phyloP scores from a whole-genome alignment of 2,329 filamentous ascomycete species.

The Aulographum hederae region DNA sequence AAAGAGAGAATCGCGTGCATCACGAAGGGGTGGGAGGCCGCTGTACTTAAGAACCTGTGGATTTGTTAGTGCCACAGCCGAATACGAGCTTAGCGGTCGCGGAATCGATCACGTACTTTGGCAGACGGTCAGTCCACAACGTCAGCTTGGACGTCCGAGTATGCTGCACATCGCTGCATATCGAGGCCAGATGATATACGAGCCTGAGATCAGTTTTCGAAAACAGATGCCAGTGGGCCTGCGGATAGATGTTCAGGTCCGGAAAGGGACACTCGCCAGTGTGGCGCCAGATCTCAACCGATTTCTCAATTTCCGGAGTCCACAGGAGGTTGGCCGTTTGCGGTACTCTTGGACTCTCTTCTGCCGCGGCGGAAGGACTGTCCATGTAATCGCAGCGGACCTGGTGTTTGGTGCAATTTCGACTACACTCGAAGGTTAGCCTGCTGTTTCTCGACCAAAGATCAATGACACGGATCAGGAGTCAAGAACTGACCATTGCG shows the following conservation, averaged over 20 bases:
- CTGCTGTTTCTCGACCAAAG: background rate
- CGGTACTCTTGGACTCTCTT: slow-evolving; percentile 31
- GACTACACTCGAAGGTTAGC: slow-evolving; percentile 33
- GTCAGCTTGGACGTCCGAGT: slow-evolving; percentile 70
- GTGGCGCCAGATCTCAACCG: slow-evolving; percentile 66
- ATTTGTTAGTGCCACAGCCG: no score
- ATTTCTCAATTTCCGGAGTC: slow-evolving; percentile 67
- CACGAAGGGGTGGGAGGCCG: slow-evolving; percentile 66
- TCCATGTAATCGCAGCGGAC: slow-evolving; percentile 97
- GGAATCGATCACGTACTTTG: slow-evolving; percentile 45
- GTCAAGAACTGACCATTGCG: slow-evolving; percentile 59
- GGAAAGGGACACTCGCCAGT: slow-evolving; percentile 77
- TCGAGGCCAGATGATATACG: slow-evolving; percentile 75
- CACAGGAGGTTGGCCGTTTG: slow-evolving; percentile 53
- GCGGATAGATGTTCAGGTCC: slow-evolving; percentile 58
- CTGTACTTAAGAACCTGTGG: slow-evolving; percentile 60
- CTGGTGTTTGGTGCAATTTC: slow-evolving; percentile 98
- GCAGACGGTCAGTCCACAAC: slow-evolving; percentile 83
- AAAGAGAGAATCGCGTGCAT: slow-evolving; percentile 88
- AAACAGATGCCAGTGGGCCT: slow-evolving; percentile 53
- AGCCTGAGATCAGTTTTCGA: slow-evolving; percentile 66
- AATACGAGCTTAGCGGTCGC: background rate
- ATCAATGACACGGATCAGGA: slow-evolving; percentile 1
- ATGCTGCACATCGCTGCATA: slow-evolving; percentile 65
- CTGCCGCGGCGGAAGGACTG: slow-evolving; percentile 46